Base-by-base conservation (phyloP, 352 stramenopile species). In the Pythium grandisporangium region DNA sequence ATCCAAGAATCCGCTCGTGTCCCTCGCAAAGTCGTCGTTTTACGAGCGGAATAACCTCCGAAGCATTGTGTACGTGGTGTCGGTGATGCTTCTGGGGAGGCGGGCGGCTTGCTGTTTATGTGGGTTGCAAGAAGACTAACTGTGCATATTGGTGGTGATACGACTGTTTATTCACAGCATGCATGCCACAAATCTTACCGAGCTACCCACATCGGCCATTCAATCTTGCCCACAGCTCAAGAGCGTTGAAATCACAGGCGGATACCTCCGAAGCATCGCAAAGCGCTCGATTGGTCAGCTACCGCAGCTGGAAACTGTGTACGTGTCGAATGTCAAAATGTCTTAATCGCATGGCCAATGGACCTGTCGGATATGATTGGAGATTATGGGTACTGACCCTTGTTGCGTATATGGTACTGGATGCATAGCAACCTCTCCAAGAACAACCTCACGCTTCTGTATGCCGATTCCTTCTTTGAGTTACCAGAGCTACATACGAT, bases 1-100 rank as follows among this genome's bases (percentile, higher is more conserved):
- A 5, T 85, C 72, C 1, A 50, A 73, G 39, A 86, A 86, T 48
- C 67, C 65, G 17, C 50, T 86, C 25, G n/a, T n/a, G n/a, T n/a
- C n/a, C n/a, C n/a, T n/a, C n/a, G n/a, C n/a, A n/a, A n/a, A n/a
- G n/a, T n/a, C n/a, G n/a, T n/a, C n/a, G n/a, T n/a, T n/a, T n/a
- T n/a, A n/a, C n/a, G n/a, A n/a, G n/a, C n/a, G n/a, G n/a, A n/a
- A n/a, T n/a, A n/a, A n/a, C n/a, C n/a, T n/a, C n/a, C n/a, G n/a
- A n/a, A n/a, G n/a, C n/a, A 61, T 86, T 27, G 40, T 53, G 70
- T 83, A 60, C n/a, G 53, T 24, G 4, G n/a, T n/a, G n/a, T n/a
- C n/a, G n/a, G n/a, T n/a, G n/a, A n/a, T n/a, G n/a, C n/a, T n/a
- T n/a, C n/a, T n/a, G n/a, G n/a, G n/a, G n/a, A n/a, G n/a, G n/a